Conservation (phyloP, 257 asterid genomes). For the Petunia axillaris region DNA sequence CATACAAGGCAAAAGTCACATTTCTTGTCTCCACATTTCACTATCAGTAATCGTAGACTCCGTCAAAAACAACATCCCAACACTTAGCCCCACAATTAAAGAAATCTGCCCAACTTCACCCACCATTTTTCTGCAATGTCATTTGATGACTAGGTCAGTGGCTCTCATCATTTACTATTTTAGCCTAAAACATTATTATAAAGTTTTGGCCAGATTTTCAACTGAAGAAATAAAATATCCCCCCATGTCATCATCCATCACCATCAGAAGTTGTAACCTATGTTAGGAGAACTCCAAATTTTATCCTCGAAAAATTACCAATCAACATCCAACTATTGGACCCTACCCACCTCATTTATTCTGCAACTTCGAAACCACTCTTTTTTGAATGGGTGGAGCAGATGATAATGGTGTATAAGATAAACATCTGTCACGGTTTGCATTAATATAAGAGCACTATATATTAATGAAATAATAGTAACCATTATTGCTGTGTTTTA, state of each 20-base stretch:
- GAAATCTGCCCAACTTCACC: background rate
- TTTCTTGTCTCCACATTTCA: background rate
- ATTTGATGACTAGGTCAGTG: background rate
- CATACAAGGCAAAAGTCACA: background rate
- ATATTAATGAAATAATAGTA: background rate
- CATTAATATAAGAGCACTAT: background rate
- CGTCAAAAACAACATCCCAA: background rate
- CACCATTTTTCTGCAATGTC: background rate
- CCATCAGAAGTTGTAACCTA: background rate
- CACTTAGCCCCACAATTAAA: background rate
- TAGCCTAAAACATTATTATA: background rate
- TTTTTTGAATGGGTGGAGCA: background rate
- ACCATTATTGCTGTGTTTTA: background rate
- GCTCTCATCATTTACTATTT: background rate
- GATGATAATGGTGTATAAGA: background rate
- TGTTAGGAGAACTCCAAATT: background rate
- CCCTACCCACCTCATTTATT: conserved; percentile 2
- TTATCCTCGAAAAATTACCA: background rate
- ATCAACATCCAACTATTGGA: conserved; percentile 17
- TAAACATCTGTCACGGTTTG: too few relatives aligned
- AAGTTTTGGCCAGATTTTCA: background rate
- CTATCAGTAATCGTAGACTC: background rate
- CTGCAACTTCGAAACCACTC: background rate
- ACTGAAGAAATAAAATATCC: background rate
- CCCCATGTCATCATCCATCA: background rate